phyloP scores from a whole-genome alignment of 352 stramenopile genomes.

The Phytophthora tubulina region DNA sequence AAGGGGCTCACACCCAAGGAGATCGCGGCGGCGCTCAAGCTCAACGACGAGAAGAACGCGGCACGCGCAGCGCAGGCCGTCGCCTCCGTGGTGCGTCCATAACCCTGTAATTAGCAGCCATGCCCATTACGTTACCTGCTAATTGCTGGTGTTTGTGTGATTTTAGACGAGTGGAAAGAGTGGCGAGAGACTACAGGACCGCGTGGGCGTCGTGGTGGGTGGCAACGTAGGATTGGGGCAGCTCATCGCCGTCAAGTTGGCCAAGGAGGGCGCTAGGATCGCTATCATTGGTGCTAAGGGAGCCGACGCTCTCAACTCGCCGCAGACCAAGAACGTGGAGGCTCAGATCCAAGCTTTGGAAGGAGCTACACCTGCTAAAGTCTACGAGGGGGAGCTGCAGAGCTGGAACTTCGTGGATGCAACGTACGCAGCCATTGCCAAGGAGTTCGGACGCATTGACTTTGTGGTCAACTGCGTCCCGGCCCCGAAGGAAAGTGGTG shows the following conservation, averaged over 20 bases:
- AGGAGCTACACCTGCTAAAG: constrained; percentile 31
- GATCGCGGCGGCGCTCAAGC: constrained; percentile 71
- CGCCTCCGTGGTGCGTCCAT: constrained; percentile 58
- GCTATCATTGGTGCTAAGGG: constrained; percentile 54
- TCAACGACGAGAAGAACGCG: constrained; percentile 73
- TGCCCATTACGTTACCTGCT: background rate
- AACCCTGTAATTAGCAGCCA: background rate
- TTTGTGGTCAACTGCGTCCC: constrained; percentile 82
- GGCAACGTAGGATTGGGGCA: constrained; percentile 69
- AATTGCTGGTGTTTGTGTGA: constrained; percentile 16
- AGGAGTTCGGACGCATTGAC: constrained; percentile 66
- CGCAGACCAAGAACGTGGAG: constrained; percentile 47
- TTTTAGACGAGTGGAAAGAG: constrained; percentile 62
- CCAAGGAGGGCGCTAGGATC: constrained; percentile 71
- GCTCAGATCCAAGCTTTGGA: constrained; percentile 49
- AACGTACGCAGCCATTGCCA: constrained; percentile 51
- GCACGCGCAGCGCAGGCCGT: constrained; percentile 59
- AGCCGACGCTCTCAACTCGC: constrained; percentile 19
- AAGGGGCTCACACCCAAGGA: constrained; percentile 77
- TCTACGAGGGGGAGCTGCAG: constrained; percentile 63
- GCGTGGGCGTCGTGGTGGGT: constrained; percentile 70
- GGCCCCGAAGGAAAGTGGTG: constrained; percentile 34
- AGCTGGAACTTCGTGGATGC: constrained; percentile 61
- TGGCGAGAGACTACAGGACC: constrained; percentile 62
- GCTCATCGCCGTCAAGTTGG: constrained; percentile 67